These are phyloP conservation scores for Setaria italica DNA, from an alignment of 202 grass and related monocot species.

Conservation along the genomic window DNA sequence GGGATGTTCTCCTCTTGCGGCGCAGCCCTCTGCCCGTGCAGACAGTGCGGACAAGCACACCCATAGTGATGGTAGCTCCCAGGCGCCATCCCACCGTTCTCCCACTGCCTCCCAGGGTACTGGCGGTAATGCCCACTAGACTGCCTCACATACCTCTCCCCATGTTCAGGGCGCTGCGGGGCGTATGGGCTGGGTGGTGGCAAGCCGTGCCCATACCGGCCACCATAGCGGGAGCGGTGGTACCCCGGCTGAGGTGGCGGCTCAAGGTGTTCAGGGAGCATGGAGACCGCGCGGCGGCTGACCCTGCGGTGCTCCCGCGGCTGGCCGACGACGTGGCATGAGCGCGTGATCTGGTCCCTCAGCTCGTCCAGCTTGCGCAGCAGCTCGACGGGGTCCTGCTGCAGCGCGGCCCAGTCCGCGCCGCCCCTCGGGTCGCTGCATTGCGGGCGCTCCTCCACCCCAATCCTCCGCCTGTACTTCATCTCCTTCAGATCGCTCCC, in stretches of 20 bases:
- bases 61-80: constrained; percentile 43
- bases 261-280: constrained; percentile 52
- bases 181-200: constrained; percentile 47
- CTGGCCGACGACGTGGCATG: constrained; percentile 60
- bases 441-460: constrained; percentile 49
- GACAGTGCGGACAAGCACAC: constrained; percentile 54
- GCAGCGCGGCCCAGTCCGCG: constrained; percentile 53
- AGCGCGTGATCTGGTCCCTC: constrained; percentile 77
- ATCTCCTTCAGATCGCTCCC: constrained; percentile 69
- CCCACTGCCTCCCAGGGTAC: constrained; percentile 56
- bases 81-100: constrained; percentile 51
- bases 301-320: constrained; percentile 50
- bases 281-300: constrained; percentile 51
- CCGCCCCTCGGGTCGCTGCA: constrained; percentile 50
- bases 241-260: constrained; percentile 38
- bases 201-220: constrained; percentile 42
- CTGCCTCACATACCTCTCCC: constrained; percentile 46
- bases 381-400: constrained; percentile 77
- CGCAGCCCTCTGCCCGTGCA: constrained; percentile 42
- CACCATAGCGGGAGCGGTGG: constrained; percentile 38
- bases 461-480: constrained; percentile 66
- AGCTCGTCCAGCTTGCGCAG: constrained; percentile 90
- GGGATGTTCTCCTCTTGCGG: constrained; percentile 54
- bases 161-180: constrained; percentile 39
- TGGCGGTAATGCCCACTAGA: constrained; percentile 54